Evolutionary conservation across 805 yeast species (phyloP).

Genomic region (Yamadazyma kitorensis): DNA sequence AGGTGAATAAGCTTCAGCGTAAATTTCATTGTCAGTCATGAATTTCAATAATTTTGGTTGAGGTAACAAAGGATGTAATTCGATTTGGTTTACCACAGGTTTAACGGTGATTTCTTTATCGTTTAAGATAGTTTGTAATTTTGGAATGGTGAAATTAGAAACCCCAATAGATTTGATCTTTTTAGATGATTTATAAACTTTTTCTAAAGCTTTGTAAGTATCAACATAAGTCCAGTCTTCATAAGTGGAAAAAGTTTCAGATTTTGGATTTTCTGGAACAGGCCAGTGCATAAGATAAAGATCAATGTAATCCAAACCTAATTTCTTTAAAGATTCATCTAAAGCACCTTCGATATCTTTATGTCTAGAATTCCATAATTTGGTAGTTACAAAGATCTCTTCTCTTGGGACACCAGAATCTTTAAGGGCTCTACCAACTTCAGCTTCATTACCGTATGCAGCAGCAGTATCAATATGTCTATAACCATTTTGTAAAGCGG

Average conservation of each 20-base stretch:
- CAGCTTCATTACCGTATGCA: conserved; percentile 62
- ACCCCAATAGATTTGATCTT: conserved; percentile 33
- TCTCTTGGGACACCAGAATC: conserved; percentile 63
- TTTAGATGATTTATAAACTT: conserved; percentile 44
- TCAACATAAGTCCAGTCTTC: conserved; percentile 29
- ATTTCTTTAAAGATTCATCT: conserved; percentile 55
- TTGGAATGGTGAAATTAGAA: conserved; percentile 32
- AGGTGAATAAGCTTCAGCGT: conserved; percentile 82
- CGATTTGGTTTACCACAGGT: conserved; percentile 36
- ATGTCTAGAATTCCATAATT: conserved; percentile 59
- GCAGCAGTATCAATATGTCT: conserved; percentile 80
- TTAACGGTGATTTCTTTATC: conserved; percentile 22
- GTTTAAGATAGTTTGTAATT: conserved; percentile 24
- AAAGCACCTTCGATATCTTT: conserved; percentile 51
- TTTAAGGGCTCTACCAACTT: conserved; percentile 53
- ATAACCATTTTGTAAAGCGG: conserved; percentile 67
- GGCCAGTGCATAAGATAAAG: conserved; percentile 87
- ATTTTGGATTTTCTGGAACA: conserved; percentile 23
- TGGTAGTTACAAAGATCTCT: conserved; percentile 70
- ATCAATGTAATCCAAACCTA: conserved; percentile 76
- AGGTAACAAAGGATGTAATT: conserved; percentile 35
- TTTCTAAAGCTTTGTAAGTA: conserved; percentile 49
- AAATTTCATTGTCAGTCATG: conserved; percentile 53
- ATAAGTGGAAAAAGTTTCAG: conserved; percentile 11
- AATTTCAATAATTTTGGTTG: conserved; percentile 43